A percentile compares a stretch with the other conserved stretches of the same genome.
Conservation (phyloP, 805 yeast genomes). For the Nakazawaea wyomingensis region DNA sequence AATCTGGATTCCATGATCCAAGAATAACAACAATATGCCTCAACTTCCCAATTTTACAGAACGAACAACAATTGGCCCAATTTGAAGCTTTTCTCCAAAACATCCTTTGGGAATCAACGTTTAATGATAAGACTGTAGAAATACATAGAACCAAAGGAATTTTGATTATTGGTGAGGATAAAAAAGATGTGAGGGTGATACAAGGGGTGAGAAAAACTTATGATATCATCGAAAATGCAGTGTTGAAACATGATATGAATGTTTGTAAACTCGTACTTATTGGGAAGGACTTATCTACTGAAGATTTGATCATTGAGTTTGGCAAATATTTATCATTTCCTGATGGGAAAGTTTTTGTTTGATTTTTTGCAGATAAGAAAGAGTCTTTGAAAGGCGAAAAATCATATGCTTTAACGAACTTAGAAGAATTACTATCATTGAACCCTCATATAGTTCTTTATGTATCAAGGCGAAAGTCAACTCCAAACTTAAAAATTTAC, state of each 20-base stretch:
- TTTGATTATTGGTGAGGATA: constrained; percentile 37
- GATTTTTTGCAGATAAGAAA: too few relatives aligned
- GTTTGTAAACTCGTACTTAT: constrained; percentile 65
- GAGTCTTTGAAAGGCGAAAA: too few relatives aligned
- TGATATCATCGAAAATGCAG: constrained; percentile 55
- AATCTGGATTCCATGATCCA: constrained; percentile 39
- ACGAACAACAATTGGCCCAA: constrained; percentile 30
- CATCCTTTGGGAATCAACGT: constrained; percentile 67
- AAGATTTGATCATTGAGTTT: constrained; percentile 31
- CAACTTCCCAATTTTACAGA: constrained; percentile 35
- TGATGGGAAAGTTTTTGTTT: not conserved
- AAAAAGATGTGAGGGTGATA: constrained; percentile 46
- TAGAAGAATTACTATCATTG: too few relatives aligned
- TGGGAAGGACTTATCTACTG: constrained; percentile 54
- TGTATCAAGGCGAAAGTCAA: too few relatives aligned
- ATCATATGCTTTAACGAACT: too few relatives aligned
- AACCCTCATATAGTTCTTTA: too few relatives aligned
- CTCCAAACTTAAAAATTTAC: too few relatives aligned
- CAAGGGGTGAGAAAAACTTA: constrained; percentile 95
- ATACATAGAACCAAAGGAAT: constrained; percentile 83
- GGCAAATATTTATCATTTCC: constrained; percentile 10
- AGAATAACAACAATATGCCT: constrained; percentile 50
- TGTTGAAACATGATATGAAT: constrained; percentile 27
- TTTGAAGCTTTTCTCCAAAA: constrained; percentile 65
- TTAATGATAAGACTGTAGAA: constrained; percentile 45